These are phyloP conservation scores for Suillus occidentalis DNA, from an alignment of 768 basidiomycete genomes.

Conservation along the genomic window DNA sequence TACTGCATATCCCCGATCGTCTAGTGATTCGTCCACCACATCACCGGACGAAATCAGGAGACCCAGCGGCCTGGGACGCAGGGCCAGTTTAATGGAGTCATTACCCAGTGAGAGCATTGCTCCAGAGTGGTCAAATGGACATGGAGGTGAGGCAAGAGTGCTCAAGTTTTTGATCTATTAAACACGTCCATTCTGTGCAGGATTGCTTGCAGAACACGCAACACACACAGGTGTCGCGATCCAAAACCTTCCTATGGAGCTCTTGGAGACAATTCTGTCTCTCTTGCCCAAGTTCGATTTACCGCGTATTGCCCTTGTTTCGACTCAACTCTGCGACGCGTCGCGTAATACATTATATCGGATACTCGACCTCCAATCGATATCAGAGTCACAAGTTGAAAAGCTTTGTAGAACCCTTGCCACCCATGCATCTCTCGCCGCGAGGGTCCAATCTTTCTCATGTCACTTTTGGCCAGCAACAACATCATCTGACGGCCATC, in stretches of 20 bases:
- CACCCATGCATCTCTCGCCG: slow-evolving; percentile 20
- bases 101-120: slow-evolving; percentile 12
- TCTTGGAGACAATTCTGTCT: slow-evolving; percentile 22
- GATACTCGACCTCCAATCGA: slow-evolving; percentile 19
- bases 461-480: slow-evolving; percentile 26
- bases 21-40: slow-evolving; percentile 19
- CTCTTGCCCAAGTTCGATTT: slow-evolving; percentile 22
- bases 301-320: slow-evolving; percentile 23
- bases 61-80: slow-evolving; percentile 31
- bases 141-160: slow-evolving; percentile 1
- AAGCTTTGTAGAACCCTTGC: slow-evolving; percentile 24
- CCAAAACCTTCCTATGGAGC: slow-evolving; percentile 18
- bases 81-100: slow-evolving; percentile 28
- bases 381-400: slow-evolving; percentile 14
- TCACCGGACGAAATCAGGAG: slow-evolving; percentile 34
- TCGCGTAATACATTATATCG: slow-evolving; percentile 26
- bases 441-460: slow-evolving; percentile 22
- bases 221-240: background rate
- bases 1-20: slow-evolving; percentile 21
- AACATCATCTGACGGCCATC: slow-evolving; percentile 10
- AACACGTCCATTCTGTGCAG: background rate
- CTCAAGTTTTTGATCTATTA: slow-evolving; percentile 20
- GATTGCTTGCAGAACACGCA: background rate
- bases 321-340: slow-evolving; percentile 20
- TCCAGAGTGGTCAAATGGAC: background rate